phyloP scores from a whole-genome alignment of 345 rosid genomes.

The Ceriops decandra region DNA sequence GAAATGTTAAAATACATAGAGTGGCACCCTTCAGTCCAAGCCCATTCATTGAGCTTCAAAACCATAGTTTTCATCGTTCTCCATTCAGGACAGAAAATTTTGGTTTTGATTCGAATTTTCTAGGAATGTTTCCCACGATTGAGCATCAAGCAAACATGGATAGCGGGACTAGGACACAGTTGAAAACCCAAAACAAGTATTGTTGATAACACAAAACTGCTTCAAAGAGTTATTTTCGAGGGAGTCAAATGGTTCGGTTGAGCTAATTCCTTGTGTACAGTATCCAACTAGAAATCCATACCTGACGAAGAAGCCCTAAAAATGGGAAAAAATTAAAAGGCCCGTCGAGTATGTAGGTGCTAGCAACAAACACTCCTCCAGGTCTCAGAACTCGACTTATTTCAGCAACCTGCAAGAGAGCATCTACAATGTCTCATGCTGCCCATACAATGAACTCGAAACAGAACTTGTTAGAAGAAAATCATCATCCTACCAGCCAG shows the following conservation, averaged over 20 bases:
- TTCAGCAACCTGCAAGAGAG: conserved; percentile 61
- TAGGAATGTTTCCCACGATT: too few relatives aligned
- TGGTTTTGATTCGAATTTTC: too few relatives aligned
- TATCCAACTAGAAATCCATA: conserved; percentile 23
- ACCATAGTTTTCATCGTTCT: background rate
- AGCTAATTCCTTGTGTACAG: conserved; percentile 2
- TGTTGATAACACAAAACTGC: too few relatives aligned
- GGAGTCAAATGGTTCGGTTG: background rate
- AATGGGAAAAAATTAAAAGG: conserved; percentile 48
- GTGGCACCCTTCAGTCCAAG: background rate
- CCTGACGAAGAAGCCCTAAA: conserved; percentile 52
- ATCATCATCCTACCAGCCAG: too few relatives aligned
- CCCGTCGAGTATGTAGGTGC: conserved; percentile 63
- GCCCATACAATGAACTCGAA: background rate
- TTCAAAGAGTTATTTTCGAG: background rate
- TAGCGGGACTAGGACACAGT: too few relatives aligned
- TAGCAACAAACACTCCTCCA: conserved; percentile 82
- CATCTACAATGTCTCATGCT: conserved; percentile 2
- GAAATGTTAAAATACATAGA: too few relatives aligned
- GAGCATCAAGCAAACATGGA: too few relatives aligned
- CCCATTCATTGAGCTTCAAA: background rate
- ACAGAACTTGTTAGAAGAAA: too few relatives aligned
- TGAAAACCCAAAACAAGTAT: too few relatives aligned
- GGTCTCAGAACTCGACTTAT: conserved; percentile 82
- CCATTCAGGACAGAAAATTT: background rate